A percentile compares a stretch with the other conserved stretches of the same genome.
Evolutionary conservation across 1,284 basidiomycete species (phyloP).

Genomic region (Rhodotorula sp.): DNA sequence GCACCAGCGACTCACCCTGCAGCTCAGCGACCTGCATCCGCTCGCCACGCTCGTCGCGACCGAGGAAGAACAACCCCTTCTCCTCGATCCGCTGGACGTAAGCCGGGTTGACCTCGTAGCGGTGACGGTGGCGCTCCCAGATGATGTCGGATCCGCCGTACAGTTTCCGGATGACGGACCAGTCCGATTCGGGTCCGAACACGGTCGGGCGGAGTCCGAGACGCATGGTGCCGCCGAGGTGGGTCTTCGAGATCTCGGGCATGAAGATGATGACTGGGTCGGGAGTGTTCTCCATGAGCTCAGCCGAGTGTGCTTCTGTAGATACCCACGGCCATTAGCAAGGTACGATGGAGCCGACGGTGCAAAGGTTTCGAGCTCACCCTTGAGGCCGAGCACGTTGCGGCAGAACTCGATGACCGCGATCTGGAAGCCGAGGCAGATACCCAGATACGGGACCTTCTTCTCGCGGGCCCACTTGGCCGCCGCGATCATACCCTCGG

Average conservation of each 20-base stretch:
- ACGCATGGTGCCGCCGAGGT: slow-evolving; percentile 98
- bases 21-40: slow-evolving; percentile 97
- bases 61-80: slow-evolving; percentile 78
- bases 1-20: slow-evolving; percentile 57
- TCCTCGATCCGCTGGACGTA: slow-evolving; percentile 72
- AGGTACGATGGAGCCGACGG: neutral
- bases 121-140: slow-evolving; percentile 96
- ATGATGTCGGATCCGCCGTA: slow-evolving; percentile 82
- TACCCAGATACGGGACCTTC: slow-evolving; percentile 90
- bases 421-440: slow-evolving; percentile 97
- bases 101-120: slow-evolving; percentile 94
- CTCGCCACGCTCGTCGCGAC: slow-evolving; percentile 92
- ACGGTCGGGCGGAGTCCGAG: slow-evolving; percentile 91
- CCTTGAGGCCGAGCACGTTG: slow-evolving; percentile 71
- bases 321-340: neutral
- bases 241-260: slow-evolving; percentile 97
- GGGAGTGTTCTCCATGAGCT: slow-evolving; percentile 63
- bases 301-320: slow-evolving; percentile 81
- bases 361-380: slow-evolving; percentile 51
- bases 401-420: slow-evolving; percentile 95
- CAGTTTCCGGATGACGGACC: slow-evolving; percentile 70
- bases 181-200: slow-evolving; percentile 64
- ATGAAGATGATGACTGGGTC: slow-evolving; percentile 92
- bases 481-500: slow-evolving; percentile 95
- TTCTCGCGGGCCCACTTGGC: slow-evolving; percentile 96